These are phyloP conservation scores for Pseudocercospora macadamiae DNA, from an alignment of 2,329 filamentous ascomycete species.

Conservation along the genomic window DNA sequence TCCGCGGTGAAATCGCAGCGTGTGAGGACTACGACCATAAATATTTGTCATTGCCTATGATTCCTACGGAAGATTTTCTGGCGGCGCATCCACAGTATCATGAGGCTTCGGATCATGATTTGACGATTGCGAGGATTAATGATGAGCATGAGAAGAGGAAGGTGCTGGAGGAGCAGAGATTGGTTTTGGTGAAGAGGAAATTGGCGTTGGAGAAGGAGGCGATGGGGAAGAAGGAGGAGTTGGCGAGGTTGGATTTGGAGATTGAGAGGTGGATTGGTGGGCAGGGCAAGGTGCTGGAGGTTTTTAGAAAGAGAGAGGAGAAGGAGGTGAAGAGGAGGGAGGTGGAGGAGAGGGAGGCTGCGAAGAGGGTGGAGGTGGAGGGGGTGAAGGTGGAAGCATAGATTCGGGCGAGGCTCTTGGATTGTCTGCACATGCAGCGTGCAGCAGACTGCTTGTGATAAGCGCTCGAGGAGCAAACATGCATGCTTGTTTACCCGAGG, in stretches of 20 bases:
- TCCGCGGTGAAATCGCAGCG: conserved; percentile 84
- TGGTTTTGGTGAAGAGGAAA: conserved; percentile 64
- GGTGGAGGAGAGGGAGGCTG: neutral
- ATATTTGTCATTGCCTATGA: conserved; percentile 77
- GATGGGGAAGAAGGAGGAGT: conserved; percentile 89
- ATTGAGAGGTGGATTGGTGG: conserved; percentile 61
- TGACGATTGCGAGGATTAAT: conserved; percentile 89
- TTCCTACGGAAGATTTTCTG: conserved; percentile 82
- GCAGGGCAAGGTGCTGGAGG: conserved; percentile 30
- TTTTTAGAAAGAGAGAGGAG: conserved; percentile 35
- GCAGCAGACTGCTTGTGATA: too few species aligned
- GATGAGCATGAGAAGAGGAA: conserved; percentile 86
- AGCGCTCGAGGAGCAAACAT: too few species aligned
- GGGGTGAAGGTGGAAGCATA: too few species aligned
- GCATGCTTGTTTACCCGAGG: too few species aligned
- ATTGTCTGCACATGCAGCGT: too few species aligned
- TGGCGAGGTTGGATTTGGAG: conserved; percentile 88
- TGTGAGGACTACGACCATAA: conserved; percentile 79
- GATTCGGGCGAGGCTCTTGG: too few species aligned
- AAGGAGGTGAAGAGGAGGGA: conserved; percentile 15
- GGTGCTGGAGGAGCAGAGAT: conserved; percentile 79
- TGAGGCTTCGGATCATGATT: conserved; percentile 72
- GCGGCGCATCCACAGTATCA: conserved; percentile 72
- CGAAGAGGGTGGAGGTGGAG: too few species aligned
- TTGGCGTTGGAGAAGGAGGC: conserved; percentile 74